Evolutionary conservation across 75 land plant species (phyloP).

Genomic region (Chamaecyparis obtusa): DNA sequence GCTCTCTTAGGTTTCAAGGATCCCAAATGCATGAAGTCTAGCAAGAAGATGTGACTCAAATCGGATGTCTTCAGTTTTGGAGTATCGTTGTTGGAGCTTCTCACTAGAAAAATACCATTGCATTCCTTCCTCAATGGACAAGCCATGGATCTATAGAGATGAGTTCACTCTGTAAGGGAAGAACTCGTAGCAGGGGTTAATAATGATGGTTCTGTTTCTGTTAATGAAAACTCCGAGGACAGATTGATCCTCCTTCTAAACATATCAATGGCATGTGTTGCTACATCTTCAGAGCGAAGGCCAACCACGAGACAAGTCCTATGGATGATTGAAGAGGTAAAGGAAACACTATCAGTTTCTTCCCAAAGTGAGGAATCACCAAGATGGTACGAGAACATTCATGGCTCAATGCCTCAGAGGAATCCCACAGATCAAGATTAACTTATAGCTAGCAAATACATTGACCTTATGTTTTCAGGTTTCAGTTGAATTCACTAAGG

Average conservation of each 20-base stretch:
- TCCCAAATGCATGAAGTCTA: conserved; percentile 39
- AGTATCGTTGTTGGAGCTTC: conserved; percentile 68
- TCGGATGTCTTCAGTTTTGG: conserved; percentile 68
- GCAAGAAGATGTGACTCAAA: conserved; percentile 21
- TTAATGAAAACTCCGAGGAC: conserved; percentile 53
- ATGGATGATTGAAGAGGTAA: conserved; percentile 53
- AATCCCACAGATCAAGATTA: neutral
- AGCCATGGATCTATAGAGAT: conserved; percentile 51
- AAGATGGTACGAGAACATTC: neutral
- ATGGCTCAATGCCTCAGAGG: neutral
- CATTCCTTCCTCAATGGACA: conserved; percentile 49
- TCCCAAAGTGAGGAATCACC: neutral
- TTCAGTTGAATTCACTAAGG: neutral
- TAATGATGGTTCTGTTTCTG: conserved; percentile 32
- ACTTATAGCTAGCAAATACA: neutral
- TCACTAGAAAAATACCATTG: conserved; percentile 66
- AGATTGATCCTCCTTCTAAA: conserved; percentile 61
- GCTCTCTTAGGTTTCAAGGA: conserved; percentile 57
- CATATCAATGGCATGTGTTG: conserved; percentile 73
- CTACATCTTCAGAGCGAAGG: conserved; percentile 51
- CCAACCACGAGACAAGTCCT: conserved; percentile 72
- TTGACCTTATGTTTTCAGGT: neutral
- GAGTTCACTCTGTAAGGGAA: conserved; percentile 52
- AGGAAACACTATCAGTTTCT: conserved; percentile 16
- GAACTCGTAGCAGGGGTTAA: conserved; percentile 27